Evolutionary conservation across 306 rosid genomes (phyloP).

Genomic region (Citrullus mucosospermus): DNA sequence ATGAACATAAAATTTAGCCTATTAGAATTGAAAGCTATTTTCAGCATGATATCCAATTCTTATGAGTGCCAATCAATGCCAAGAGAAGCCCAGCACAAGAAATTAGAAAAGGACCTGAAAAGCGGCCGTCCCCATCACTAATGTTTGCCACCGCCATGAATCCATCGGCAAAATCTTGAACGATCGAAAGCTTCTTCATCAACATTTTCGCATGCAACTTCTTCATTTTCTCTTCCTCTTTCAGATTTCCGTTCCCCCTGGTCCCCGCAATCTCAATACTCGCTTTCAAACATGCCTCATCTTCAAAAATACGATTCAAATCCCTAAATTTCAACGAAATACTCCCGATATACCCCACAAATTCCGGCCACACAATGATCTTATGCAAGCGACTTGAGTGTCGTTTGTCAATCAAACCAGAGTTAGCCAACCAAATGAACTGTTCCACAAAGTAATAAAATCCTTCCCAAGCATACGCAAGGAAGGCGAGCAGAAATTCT

Average conservation of each 20-base stretch:
- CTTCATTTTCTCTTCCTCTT: conserved; percentile 25
- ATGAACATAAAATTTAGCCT: background rate
- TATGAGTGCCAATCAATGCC: conserved; percentile 69
- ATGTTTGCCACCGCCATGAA: conserved; percentile 70
- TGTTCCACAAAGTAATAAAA: no score
- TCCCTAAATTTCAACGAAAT: no score
- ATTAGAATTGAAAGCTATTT: background rate
- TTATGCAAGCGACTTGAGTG: no score
- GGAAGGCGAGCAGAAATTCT: conserved; percentile 17
- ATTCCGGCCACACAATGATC: no score
- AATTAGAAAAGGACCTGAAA: conserved; percentile 11
- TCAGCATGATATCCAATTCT: conserved; percentile 82
- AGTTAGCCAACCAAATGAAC: no score
- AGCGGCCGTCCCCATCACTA: conserved; percentile 40
- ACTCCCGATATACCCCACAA: no score
- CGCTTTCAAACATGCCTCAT: conserved; percentile 40
- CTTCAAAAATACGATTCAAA: conserved; percentile 31
- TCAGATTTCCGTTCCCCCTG: conserved; percentile 18
- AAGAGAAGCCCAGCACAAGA: conserved; percentile 55
- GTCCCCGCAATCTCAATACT: conserved; percentile 26
- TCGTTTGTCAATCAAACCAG: no score
- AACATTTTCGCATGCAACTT: conserved; percentile 45
- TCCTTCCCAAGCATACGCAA: conserved; percentile 50
- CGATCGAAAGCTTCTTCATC: conserved; percentile 58
- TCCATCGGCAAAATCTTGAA: conserved; percentile 80